These are phyloP conservation scores for Leishmania mexicana DNA, from an alignment of 208 protist genomes.

Conservation along the genomic window DNA sequence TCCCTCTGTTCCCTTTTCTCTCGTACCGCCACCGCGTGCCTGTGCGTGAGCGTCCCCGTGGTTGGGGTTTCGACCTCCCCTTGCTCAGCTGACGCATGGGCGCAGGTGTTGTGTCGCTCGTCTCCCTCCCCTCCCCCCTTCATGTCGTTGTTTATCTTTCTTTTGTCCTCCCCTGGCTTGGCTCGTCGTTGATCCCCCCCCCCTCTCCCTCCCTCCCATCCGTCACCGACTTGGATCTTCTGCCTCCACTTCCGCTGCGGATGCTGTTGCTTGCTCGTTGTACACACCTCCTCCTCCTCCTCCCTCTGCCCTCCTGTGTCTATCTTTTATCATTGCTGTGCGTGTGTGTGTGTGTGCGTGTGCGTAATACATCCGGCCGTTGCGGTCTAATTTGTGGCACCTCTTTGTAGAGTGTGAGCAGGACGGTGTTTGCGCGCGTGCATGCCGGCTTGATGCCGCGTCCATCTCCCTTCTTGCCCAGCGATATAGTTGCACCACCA, in stretches of 20 bases:
- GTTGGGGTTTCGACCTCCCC: too few relatives aligned
- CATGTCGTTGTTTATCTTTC: background rate
- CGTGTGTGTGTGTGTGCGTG: conserved; percentile 6
- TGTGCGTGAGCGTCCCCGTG: background rate
- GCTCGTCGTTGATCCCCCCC: background rate
- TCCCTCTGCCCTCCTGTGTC: background rate
- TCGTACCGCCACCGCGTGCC: background rate
- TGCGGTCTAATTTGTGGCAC: background rate
- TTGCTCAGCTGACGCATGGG: background rate
- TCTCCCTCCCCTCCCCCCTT: background rate
- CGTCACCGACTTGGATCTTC: background rate
- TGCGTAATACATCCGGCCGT: background rate
- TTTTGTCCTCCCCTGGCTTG: too few relatives aligned
- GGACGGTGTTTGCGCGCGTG: background rate
- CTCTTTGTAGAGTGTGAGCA: background rate
- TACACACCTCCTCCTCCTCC: background rate
- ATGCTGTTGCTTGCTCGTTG: background rate
- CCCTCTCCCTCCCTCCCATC: too few relatives aligned
- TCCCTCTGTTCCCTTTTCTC: background rate
- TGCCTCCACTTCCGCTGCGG: background rate
- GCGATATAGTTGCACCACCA: conserved; percentile 10
- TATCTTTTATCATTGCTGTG: background rate
- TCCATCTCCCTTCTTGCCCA: conserved; percentile 9
- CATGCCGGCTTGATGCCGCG: background rate
- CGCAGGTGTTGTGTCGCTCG: background rate